phyloP scores from a whole-genome alignment of 306 rosid species.

The Quercus ilex region DNA sequence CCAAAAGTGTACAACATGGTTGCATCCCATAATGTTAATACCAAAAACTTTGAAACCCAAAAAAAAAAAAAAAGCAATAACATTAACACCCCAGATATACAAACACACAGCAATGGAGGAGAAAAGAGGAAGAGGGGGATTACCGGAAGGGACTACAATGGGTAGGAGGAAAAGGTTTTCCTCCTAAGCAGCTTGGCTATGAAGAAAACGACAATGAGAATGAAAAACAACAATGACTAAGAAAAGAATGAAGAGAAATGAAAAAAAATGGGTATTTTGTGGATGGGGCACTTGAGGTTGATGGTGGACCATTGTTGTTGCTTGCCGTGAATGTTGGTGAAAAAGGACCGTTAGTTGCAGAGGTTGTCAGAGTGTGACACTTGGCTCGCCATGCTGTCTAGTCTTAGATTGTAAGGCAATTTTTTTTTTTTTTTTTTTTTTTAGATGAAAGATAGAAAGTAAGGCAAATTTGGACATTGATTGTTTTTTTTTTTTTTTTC shows the following conservation, averaged over 20 bases:
- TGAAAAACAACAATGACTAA: neutral
- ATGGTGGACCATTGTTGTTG: slow-evolving; percentile 17
- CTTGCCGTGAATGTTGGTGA: slow-evolving; percentile 9
- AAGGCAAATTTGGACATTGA: neutral
- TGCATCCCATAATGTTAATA: neutral
- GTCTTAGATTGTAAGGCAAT: neutral
- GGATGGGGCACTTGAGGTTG: neutral
- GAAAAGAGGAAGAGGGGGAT: neutral
- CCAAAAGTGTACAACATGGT: neutral
- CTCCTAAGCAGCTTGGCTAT: neutral
- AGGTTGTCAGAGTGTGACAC: slow-evolving; percentile 14
- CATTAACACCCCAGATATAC: neutral
- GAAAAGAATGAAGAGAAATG: neutral
- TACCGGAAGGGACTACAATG: slow-evolving; percentile 1
- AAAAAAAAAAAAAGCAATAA: neutral
- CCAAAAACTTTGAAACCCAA: neutral
- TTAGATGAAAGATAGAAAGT: neutral
- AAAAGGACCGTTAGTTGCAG: slow-evolving; percentile 4
- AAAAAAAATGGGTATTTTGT: neutral
- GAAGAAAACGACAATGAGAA: neutral
- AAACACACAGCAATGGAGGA: slow-evolving; percentile 5
- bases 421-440: too few species aligned
- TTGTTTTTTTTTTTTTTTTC: neutral
- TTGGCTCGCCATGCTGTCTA: slow-evolving; percentile 6
- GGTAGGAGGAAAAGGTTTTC: neutral